Percentiles rank a stretch among this genome's conserved stretches.
Evolutionary conservation across 257 asterid genomes (phyloP).

Genomic region (Nicotiana obtusifolia): DNA sequence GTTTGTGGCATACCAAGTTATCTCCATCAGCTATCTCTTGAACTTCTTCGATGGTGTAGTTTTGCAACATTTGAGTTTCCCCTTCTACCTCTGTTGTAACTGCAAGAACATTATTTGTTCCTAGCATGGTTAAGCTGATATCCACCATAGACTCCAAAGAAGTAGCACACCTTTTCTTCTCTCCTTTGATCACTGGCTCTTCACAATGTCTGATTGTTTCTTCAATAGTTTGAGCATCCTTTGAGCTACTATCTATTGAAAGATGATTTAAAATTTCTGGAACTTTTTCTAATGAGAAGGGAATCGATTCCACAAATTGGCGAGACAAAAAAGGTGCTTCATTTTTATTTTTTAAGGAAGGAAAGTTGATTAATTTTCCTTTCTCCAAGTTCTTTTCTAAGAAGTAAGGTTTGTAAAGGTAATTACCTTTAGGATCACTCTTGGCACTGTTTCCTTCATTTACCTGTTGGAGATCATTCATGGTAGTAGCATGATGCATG

Average conservation of each 20-base stretch:
- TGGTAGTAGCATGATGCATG: too few species aligned
- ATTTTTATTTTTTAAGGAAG: not conserved
- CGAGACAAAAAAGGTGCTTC: conserved; percentile 16
- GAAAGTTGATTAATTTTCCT: conserved; percentile 6
- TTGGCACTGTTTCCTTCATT: not conserved
- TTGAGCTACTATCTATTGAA: not conserved
- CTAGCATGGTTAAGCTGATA: not conserved
- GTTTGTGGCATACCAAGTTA: conserved; percentile 5
- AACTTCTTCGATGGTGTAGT: not conserved
- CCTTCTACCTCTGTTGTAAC: not conserved
- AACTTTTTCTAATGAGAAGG: not conserved
- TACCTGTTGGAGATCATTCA: not conserved
- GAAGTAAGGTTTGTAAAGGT: not conserved
- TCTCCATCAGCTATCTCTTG: not conserved
- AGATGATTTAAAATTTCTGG: conserved; percentile 4
- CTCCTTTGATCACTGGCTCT: not conserved
- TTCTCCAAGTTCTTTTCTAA: not conserved
- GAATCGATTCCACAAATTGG: not conserved
- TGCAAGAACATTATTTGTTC: not conserved
- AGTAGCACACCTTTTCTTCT: not conserved
- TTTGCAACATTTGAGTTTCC: not conserved
- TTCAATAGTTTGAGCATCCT: not conserved
- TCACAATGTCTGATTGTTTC: not conserved
- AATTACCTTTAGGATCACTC: not conserved
- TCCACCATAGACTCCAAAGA: conserved; percentile 10